A percentile compares a stretch with the other conserved stretches of the same genome.
Conservation (phyloP, 108 stramenopile genomes). For the Parietichytrium sp. region DNA sequence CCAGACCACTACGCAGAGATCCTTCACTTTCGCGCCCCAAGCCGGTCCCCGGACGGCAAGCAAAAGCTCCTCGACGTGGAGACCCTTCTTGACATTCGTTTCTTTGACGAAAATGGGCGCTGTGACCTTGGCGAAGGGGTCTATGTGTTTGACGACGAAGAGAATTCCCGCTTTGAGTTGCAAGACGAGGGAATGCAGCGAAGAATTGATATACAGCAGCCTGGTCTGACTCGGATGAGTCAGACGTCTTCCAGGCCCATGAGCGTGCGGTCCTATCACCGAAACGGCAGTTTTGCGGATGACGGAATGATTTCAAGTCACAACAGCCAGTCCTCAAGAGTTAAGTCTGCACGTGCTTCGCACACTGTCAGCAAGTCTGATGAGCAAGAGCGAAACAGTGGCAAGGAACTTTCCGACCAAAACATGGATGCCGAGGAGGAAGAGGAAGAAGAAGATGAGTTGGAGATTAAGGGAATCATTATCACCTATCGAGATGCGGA, state of each 20-base stretch:
- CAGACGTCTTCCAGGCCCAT: no score
- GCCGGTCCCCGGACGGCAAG: neutral
- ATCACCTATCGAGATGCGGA: neutral
- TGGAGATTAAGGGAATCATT: neutral
- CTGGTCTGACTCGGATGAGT: no score
- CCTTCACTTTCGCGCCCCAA: slow-evolving; percentile 64
- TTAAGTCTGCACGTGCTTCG: no score
- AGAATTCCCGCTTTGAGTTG: slow-evolving; percentile 18
- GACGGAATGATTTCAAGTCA: no score
- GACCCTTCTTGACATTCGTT: slow-evolving; percentile 72
- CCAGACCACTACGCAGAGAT: neutral
- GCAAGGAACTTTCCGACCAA: no score
- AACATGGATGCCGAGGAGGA: neutral
- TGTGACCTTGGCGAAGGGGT: slow-evolving; percentile 15
- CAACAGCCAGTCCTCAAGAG: no score
- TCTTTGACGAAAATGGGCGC: slow-evolving; percentile 66
- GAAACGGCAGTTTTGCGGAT: no score
- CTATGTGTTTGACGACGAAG: neutral
- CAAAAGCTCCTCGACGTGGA: slow-evolving; percentile 59
- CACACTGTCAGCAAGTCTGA: no score
- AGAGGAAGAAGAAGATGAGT: neutral
- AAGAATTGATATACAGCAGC: neutral
- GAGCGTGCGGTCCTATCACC: no score
- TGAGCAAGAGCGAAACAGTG: no score
- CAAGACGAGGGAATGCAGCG: neutral